Percentiles rank a stretch among this genome's conserved stretches.
phyloP scores from a whole-genome alignment of 306 rosid genomes.

The Dryas drummondii region DNA sequence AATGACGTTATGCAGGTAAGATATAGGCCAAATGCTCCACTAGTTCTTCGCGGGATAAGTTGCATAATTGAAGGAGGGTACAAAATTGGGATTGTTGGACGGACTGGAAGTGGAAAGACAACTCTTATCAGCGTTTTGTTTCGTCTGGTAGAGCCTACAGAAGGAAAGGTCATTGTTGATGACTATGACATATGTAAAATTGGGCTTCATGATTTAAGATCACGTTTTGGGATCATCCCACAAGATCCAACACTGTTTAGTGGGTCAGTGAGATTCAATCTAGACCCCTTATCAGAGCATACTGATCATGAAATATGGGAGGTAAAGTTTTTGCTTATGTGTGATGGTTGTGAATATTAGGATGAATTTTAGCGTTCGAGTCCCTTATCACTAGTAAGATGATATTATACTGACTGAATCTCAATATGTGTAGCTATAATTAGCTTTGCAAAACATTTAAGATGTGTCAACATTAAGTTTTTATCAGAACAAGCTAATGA shows the following conservation, averaged over 20 bases:
- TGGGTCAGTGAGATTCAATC: conserved; percentile 40
- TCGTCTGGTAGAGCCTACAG: conserved; percentile 37
- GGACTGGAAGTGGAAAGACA: conserved; percentile 48
- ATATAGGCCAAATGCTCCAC: conserved; percentile 31
- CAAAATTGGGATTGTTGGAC: conserved; percentile 36
- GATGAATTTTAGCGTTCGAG: no score
- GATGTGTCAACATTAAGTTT: background rate
- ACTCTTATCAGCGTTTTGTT: conserved; percentile 36
- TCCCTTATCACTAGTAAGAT: background rate
- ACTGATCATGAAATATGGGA: conserved; percentile 32
- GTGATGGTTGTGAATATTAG: background rate
- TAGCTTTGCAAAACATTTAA: background rate
- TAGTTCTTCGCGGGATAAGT: conserved; percentile 30
- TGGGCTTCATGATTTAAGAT: conserved; percentile 38
- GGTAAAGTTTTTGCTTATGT: conserved; percentile 13
- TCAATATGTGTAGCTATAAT: background rate
- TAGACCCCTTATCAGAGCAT: conserved; percentile 33
- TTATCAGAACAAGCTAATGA: background rate
- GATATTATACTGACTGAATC: no score
- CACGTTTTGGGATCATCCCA: conserved; percentile 34
- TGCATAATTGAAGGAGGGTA: conserved; percentile 34
- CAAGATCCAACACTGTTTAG: conserved; percentile 37
- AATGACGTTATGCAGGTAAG: conserved; percentile 24
- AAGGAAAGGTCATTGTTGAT: conserved; percentile 31
- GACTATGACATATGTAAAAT: conserved; percentile 26